A percentile compares a stretch with the other conserved stretches of the same genome.
Conservation (phyloP, 148 eudicot genomes). For the Oxyria digyna region DNA sequence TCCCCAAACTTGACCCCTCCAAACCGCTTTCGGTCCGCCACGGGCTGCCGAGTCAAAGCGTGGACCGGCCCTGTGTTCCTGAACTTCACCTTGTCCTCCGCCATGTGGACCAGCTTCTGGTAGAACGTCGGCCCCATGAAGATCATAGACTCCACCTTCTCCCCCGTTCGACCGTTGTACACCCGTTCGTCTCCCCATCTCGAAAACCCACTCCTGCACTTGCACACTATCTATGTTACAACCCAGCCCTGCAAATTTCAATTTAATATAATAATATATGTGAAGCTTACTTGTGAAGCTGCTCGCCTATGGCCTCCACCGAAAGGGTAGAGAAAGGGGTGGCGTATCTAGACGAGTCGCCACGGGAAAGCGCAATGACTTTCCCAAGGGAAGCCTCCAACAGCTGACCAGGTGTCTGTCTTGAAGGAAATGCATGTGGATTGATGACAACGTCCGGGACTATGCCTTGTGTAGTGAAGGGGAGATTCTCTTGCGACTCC, state of each 20-base stretch:
- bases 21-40: conserved; percentile 83
- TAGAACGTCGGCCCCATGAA: conserved; percentile 92
- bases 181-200: conserved; percentile 90
- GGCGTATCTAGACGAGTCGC: conserved; percentile 60
- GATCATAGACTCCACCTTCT: conserved; percentile 47
- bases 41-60: conserved; percentile 90
- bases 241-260: too few relatives aligned
- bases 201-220: conserved; percentile 73
- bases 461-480: conserved; percentile 84
- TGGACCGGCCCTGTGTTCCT: conserved; percentile 93
- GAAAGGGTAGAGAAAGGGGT: conserved; percentile 80
- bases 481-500: conserved; percentile 84
- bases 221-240: not conserved
- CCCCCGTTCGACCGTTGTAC: conserved; percentile 79
- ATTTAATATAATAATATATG: not conserved
- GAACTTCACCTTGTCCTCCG: conserved; percentile 94
- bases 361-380: conserved; percentile 80
- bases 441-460: conserved; percentile 95
- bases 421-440: conserved; percentile 94
- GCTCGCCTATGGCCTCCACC: conserved; percentile 79
- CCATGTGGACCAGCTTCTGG: conserved; percentile 83
- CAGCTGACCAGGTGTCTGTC: conserved; percentile 94
- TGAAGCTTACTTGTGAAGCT: conserved; percentile 67
- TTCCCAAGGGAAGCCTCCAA: conserved; percentile 87
- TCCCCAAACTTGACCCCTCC: conserved; percentile 97